Base-by-base conservation (phyloP, 1,139 yeast species). In the Sugiyamaella pinicola region DNA sequence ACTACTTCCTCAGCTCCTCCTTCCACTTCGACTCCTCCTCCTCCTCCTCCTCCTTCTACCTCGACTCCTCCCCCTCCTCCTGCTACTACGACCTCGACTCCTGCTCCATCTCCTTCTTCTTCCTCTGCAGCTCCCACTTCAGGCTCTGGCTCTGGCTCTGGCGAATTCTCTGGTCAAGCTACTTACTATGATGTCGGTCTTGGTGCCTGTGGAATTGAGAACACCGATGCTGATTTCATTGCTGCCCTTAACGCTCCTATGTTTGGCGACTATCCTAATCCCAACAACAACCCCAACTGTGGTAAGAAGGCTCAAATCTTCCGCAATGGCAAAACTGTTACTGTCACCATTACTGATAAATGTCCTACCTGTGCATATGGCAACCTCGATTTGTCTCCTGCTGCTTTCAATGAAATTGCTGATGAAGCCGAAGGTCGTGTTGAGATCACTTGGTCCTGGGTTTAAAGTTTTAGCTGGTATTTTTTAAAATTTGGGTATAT, bases 131-230 rank as follows among this genome's bases (percentile, higher is more conserved):
- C 53, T 29, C 49, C 55, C 24, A 49, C 51, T 39, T 50, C 51
- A 13, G 31, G 55, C 38, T 31, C 58, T 10, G 55, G 47, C 22
- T 24, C 56, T 26, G 50, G 60, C 12, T 2, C 43, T 34, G 52
- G 52, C 34, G 34, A 39, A 62, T 70, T 61, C 67, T 57, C 72
- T 24, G 87, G 87, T 55, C 74, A 81, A 54, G 87, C 84, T 58
- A 83, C 87, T 52, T 83, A 68, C 75, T 83, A 79, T 72, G 70
- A 71, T 47, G 70, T 81, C 26, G 85, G 83, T 19, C 69, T 82
- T 55, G 87, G 87, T 53, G 82, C 87, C 26, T 83, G 87, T 70
- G 87, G 87, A 46, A 56, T 61, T 53, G 69, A 73, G 57, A 76
- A 68, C 70, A 51, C 71, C 26, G 82, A 76, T 60, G 42, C 73